Percentiles rank a stretch among this genome's conserved stretches.
These are phyloP conservation scores for Penicillium parvum DNA, from an alignment of 495 filamentous ascomycete genomes.

Conservation along the genomic window DNA sequence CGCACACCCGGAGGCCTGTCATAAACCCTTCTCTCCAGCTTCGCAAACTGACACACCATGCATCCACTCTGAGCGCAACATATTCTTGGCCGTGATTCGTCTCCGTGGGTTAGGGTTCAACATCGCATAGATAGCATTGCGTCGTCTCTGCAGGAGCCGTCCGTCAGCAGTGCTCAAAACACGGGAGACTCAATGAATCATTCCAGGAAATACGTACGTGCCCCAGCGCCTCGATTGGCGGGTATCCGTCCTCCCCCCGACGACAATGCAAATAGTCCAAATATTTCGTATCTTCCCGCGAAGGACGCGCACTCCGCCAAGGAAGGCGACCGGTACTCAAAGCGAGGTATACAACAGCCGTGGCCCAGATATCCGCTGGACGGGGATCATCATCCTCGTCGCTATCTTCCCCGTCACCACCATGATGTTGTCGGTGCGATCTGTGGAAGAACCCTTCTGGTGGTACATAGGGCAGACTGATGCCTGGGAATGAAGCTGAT, in stretches of 20 bases:
- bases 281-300: slow-evolving; percentile 81
- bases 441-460: slow-evolving; percentile 14
- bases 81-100: slow-evolving; percentile 13
- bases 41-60: slow-evolving; percentile 18
- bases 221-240: slow-evolving; percentile 84
- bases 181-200: neutral
- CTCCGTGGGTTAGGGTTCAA: slow-evolving; percentile 15
- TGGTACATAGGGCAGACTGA: slow-evolving; percentile 19
- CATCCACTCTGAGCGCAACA: slow-evolving; percentile 25
- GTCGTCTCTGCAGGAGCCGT: slow-evolving; percentile 13
- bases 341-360: slow-evolving; percentile 93
- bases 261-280: slow-evolving; percentile 77
- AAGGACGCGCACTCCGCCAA: slow-evolving; percentile 81
- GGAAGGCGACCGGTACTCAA: slow-evolving; percentile 87
- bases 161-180: neutral
- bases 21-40: slow-evolving; percentile 17
- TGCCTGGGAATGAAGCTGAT: slow-evolving; percentile 11
- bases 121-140: slow-evolving; percentile 28
- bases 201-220: slow-evolving; percentile 53
- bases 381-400: slow-evolving; percentile 75
- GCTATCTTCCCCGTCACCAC: slow-evolving; percentile 56
- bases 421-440: slow-evolving; percentile 40
- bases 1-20: neutral
- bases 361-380: slow-evolving; percentile 92
- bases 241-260: slow-evolving; percentile 78